Base-by-base conservation (phyloP, 768 basidiomycete species). In the Mycena rebaudengoi region DNA sequence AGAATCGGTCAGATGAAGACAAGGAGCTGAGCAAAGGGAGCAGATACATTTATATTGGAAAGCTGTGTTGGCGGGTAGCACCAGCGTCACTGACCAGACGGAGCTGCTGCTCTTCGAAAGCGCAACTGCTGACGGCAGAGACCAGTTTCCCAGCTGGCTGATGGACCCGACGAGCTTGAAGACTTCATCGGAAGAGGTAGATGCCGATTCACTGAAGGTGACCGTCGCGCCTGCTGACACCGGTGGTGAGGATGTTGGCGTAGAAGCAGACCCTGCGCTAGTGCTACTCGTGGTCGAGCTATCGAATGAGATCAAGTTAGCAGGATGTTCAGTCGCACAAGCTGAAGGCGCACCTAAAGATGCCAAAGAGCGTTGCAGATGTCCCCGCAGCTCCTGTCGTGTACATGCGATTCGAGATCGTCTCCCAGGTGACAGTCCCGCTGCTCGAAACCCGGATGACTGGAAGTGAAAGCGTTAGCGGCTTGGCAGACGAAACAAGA, bases 31-130 rank as follows among this genome's bases (percentile, higher is more conserved):
- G 29, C 43, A 39, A 0, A 40, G 12, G 5, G 25, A 18, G 7
- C 16, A 54, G 53, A 20, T 26, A 66, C 60, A 67, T 25, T 67
- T 67, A 46, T 67, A 67, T 33, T 62, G 65, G 39, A 67, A 54
- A 14, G 54, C 14, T 13, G 56, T 54, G 28, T 67, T 67, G 20
- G 65, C 44, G 1, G 65, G 65, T 5, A 67, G 33, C 14, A 33
- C 37, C 13, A 62, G 4, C n/a, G 61, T 57, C 41, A 32, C 65
- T 5, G 65, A 62, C 65, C 65, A 67, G 6, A 59, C 65, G 6
- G 61, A 55, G 28, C 51, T 10, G 7, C 20, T 53, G 13, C 29
- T 14, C n/a, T 51, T 46, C 13, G 51, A 51, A 14, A 67, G 28
- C 20, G 54, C 20, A 14, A 66, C 21, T 2, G 65, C 65, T 12